Evolutionary conservation across 2,329 filamentous ascomycete genomes (phyloP).

Genomic region (Gremmenia infestans): DNA sequence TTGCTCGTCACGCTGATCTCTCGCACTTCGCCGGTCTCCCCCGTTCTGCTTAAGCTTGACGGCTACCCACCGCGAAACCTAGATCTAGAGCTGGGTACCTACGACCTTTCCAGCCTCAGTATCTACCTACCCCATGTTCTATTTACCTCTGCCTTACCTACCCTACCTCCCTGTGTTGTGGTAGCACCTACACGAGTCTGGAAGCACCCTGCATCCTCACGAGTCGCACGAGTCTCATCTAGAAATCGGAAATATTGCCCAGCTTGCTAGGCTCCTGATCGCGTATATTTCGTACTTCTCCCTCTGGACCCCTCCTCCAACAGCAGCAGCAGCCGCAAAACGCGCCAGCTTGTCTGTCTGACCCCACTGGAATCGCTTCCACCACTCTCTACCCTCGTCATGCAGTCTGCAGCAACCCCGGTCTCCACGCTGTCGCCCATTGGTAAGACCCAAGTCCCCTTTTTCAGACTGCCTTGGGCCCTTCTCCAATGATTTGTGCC

Average conservation of each 20-base stretch:
- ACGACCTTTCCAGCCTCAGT: no score
- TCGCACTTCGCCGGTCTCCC: no score
- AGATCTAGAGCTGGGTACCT: no score
- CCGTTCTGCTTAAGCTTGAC: no score
- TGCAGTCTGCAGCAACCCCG: slow-evolving; percentile 22
- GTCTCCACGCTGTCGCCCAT: slow-evolving; percentile 24
- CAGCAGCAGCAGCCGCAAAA: background rate
- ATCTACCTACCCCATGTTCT: no score
- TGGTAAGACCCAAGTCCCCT: slow-evolving; percentile 22
- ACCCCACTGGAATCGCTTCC: background rate
- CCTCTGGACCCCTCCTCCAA: no score
- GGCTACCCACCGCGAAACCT: no score
- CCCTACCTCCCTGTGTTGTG: no score
- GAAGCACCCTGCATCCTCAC: no score
- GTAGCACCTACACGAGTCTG: no score
- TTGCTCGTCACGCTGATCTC: no score
- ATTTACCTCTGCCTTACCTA: no score
- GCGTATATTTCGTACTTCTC: background rate
- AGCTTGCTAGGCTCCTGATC: background rate
- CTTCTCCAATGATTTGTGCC: slow-evolving; percentile 21
- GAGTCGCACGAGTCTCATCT: background rate
- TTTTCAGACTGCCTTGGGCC: slow-evolving; percentile 1
- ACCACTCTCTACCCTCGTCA: slow-evolving; percentile 6
- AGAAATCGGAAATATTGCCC: background rate
- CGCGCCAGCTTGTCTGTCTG: background rate